Evolutionary conservation across 371 early-diverging fungal species (phyloP), one percentile per base, ranked within the genome.

Genomic region (Syncephalastrum sp.): DNA sequence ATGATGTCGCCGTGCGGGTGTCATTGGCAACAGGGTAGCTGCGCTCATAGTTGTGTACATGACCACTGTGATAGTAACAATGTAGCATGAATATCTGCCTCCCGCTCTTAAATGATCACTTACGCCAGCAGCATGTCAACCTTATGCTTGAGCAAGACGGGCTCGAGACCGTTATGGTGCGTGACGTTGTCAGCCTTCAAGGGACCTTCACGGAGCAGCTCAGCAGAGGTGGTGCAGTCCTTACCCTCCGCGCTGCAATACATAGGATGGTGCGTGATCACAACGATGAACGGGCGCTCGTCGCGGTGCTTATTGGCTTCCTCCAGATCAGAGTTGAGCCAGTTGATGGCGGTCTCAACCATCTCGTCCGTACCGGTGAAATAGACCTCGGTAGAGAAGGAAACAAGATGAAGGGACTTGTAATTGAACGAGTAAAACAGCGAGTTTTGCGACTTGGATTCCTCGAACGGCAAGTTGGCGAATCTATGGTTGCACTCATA

Each of bases 371-470:
- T 59, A 4, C 75, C 75, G 46, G 63, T 60, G 47, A 78, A 73
- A 33, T 64, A 70, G 12, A 69, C 55, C 38, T 78, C 78, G 2
- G 75, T 78, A 10, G 75, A 72, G 47, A 75, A 74, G 1, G 78
- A 70, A 7, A 78, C 61, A 2, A 78, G 53, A 44, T 78, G 75
- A 12, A 78, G 61, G 0, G 72, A 70, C 46, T 75, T 75, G 53
- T 78, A 78, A 33, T 74, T 62, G 41, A 72, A 65, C 2, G 75
- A 74, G 42, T 75, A 78, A 56, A 69, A 60, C 33, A 75, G 17
- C 1, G 75, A 52, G 44, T 72, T 70, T 14, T 54, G 56, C 49
- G 63, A 75, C 14, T 67, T 60, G n/a, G 75, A 75, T 44, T 70
- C 65, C 21, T 56, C 42, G 38, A 56, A 73, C 15, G 78, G 78